Evolutionary conservation across 768 basidiomycete species (phyloP).

Genomic region (Termitomyces sp.): DNA sequence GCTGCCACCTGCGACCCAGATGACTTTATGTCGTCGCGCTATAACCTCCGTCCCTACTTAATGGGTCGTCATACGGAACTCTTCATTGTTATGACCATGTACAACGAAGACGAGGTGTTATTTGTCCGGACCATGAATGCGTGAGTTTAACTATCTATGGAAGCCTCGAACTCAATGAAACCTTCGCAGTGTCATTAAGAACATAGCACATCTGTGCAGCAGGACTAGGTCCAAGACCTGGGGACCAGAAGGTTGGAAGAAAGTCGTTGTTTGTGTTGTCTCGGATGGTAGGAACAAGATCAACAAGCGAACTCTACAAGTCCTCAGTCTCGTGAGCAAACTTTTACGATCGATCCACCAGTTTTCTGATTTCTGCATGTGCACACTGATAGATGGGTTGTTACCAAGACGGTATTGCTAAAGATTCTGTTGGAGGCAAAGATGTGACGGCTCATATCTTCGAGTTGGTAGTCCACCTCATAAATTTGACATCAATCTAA

Average conservation of each 20-base stretch:
- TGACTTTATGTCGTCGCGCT: slow-evolving; percentile 74
- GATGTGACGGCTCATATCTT: slow-evolving; percentile 94
- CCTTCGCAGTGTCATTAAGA: slow-evolving; percentile 70
- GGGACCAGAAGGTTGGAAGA: slow-evolving; percentile 89
- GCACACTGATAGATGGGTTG: slow-evolving; percentile 61
- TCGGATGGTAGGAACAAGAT: slow-evolving; percentile 84
- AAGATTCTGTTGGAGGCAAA: slow-evolving; percentile 83
- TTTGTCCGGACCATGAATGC: slow-evolving; percentile 83
- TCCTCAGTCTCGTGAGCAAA: slow-evolving; percentile 64
- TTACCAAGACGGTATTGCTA: slow-evolving; percentile 87
- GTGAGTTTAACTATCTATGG: slow-evolving; percentile 34
- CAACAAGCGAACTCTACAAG: slow-evolving; percentile 88
- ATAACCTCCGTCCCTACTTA: slow-evolving; percentile 76
- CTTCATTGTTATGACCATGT: slow-evolving; percentile 97
- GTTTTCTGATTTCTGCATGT: not conserved
- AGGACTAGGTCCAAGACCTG: slow-evolving; percentile 70
- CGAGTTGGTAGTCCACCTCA: slow-evolving; percentile 45
- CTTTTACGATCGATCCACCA: not conserved
- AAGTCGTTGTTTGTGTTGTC: slow-evolving; percentile 83
- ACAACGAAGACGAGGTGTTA: slow-evolving; percentile 84
- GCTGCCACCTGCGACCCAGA: slow-evolving; percentile 89
- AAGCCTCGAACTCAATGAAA: slow-evolving; percentile 2
- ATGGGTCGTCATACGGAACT: slow-evolving; percentile 82
- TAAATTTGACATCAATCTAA: not conserved
- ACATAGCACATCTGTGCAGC: slow-evolving; percentile 73